Percentiles rank a stretch among this genome's conserved stretches.
These are phyloP conservation scores for Cercophora sp. DNA, from an alignment of 495 filamentous ascomycete species.

Conservation along the genomic window DNA sequence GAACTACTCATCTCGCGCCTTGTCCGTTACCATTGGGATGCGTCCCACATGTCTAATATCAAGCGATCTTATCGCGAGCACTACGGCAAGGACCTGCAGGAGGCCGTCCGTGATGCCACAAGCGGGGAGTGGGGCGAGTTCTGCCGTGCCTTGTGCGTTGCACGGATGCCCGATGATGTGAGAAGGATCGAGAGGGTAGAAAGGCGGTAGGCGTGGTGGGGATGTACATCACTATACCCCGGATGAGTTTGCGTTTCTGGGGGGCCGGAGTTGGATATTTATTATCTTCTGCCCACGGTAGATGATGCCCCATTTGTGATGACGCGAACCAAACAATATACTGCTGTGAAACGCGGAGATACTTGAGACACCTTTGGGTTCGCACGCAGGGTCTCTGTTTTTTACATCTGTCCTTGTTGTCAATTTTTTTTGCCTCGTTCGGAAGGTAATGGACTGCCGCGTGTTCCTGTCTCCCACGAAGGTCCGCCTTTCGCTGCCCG, in stretches of 20 bases:
- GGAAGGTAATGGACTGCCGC: too few species aligned
- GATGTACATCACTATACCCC: neutral
- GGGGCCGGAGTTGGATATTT: neutral
- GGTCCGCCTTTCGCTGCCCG: too few species aligned
- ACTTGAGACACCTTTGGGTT: too few species aligned
- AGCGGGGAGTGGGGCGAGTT: slow-evolving; percentile 51
- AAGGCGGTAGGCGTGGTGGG: neutral
- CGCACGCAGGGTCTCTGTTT: too few species aligned
- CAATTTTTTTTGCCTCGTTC: too few species aligned
- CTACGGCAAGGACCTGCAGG: slow-evolving; percentile 66
- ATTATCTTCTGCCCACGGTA: too few species aligned
- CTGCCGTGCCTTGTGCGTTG: slow-evolving; percentile 49
- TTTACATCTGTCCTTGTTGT: too few species aligned
- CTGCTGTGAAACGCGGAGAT: too few species aligned
- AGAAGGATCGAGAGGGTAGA: slow-evolving; percentile 34
- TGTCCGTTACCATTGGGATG: slow-evolving; percentile 83
- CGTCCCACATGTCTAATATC: slow-evolving; percentile 64
- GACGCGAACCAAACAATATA: too few species aligned
- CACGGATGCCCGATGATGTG: slow-evolving; percentile 50
- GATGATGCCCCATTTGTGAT: too few species aligned
- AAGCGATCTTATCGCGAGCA: slow-evolving; percentile 67
- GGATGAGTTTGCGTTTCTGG: neutral
- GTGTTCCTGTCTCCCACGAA: too few species aligned
- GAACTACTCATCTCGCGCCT: slow-evolving; percentile 78
- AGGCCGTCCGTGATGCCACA: slow-evolving; percentile 51